Evolutionary conservation across 306 rosid genomes (phyloP).

Genomic region (Prosopis cineraria): DNA sequence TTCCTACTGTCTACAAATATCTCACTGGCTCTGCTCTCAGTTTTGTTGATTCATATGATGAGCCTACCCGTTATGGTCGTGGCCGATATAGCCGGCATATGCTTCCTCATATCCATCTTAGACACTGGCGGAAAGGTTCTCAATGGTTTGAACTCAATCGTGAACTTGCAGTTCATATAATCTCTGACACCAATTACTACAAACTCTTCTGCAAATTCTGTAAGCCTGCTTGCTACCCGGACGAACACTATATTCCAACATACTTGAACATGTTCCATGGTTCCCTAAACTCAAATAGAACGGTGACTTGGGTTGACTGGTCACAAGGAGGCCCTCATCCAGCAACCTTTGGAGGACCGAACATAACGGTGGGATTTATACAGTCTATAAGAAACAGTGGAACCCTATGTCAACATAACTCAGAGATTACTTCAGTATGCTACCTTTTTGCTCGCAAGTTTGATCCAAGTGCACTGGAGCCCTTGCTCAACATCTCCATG

Average conservation of each 20-base stretch:
- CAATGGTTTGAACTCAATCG: conserved; percentile 92
- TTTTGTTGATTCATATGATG: conserved; percentile 86
- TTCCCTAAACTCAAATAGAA: conserved; percentile 79
- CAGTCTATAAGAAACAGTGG: conserved; percentile 64
- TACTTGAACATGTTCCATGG: conserved; percentile 82
- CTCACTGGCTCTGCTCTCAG: conserved; percentile 66
- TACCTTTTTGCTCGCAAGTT: conserved; percentile 94
- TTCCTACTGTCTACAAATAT: conserved; percentile 75
- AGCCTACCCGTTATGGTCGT: conserved; percentile 90
- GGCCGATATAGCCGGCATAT: conserved; percentile 89
- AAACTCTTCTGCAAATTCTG: conserved; percentile 71
- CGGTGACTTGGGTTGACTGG: conserved; percentile 95
- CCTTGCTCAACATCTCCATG: conserved; percentile 67
- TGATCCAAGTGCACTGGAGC: conserved; percentile 62
- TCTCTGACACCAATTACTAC: conserved; percentile 67
- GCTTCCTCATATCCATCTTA: conserved; percentile 80
- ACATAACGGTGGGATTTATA: conserved; percentile 61
- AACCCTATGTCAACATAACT: conserved; percentile 69
- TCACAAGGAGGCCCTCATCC: conserved; percentile 93
- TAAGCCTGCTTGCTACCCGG: conserved; percentile 95
- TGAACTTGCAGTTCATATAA: conserved; percentile 51
- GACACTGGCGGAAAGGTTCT: conserved; percentile 95
- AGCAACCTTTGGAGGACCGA: conserved; percentile 52
- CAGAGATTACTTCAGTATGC: conserved; percentile 71
- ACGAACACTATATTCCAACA: conserved; percentile 90